These are phyloP conservation scores for Ogataea trehalophila DNA, from an alignment of 805 yeast genomes.

Conservation along the genomic window DNA sequence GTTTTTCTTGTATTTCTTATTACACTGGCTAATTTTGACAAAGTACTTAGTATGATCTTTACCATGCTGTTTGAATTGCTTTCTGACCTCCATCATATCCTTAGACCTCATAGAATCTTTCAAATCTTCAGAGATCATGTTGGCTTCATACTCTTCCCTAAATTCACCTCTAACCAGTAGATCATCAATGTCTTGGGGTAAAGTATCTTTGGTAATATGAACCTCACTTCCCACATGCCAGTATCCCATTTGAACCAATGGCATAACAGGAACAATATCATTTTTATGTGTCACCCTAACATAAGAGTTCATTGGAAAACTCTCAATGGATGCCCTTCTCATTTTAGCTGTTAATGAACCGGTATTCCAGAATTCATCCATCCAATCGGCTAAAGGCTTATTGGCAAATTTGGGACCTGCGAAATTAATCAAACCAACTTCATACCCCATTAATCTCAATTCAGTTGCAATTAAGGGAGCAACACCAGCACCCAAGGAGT, in stretches of 20 bases:
- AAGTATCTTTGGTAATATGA: constrained; percentile 32
- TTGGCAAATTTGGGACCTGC: constrained; percentile 69
- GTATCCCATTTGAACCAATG: constrained; percentile 40
- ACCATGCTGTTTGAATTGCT: too few relatives aligned
- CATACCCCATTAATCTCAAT: constrained; percentile 45
- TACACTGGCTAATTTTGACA: too few relatives aligned
- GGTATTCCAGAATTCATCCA: constrained; percentile 45
- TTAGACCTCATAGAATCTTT: too few relatives aligned
- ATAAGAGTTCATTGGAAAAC: constrained; percentile 31
- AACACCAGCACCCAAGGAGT: constrained; percentile 46
- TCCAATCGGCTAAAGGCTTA: constrained; percentile 41
- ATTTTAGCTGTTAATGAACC: constrained; percentile 2
- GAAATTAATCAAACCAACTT: constrained; percentile 52
- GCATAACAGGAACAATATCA: constrained; percentile 57
- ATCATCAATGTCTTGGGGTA: constrained; percentile 31
- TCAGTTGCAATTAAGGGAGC: constrained; percentile 63
- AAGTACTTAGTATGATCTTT: too few relatives aligned
- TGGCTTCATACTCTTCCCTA: constrained; percentile 1
- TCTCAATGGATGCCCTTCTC: neutral
- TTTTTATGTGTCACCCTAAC: constrained; percentile 53
- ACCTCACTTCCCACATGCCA: constrained; percentile 50
- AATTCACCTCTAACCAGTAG: constrained; percentile 18
- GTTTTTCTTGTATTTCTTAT: neutral
- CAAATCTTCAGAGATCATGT: neutral
- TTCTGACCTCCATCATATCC: too few relatives aligned